Evolutionary conservation across 805 yeast species (phyloP), one percentile per base, ranked within the genome.

Genomic region (Diddensiella santjacobensis): DNA sequence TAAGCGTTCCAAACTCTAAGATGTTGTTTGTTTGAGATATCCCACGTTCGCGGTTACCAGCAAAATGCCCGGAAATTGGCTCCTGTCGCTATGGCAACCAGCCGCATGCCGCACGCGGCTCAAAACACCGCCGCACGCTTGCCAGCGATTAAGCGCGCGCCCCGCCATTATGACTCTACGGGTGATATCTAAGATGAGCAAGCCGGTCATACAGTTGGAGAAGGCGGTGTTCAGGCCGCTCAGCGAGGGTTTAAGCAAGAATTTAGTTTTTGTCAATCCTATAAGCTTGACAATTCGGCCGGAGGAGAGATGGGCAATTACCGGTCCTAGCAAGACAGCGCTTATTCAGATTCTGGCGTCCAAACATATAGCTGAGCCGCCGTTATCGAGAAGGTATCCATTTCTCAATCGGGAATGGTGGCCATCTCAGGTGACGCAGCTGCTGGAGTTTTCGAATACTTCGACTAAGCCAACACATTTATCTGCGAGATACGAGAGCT

Each of bases 401-500:
- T 68, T 69, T 29, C 57, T 79, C 40, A 63, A 69, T 6, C 60
- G 69, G 31, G 67, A 73, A 10, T 47, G 58, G 2, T 69, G 75
- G 71, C 79, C 82, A 1, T 57, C 75, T 1, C 71, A 74, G 40
- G 78, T 66, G 8, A 69, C 71, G 19, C 67, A 68, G 43, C 60
- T 69, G 46, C 63, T 79, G 4, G 71, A 71, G 53, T 80, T 79
- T 55, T 71, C 73, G 47, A 77, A 78, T 23, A 69, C 80, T 13
- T 54, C 57, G 18, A 56, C 66, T 33, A 55, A 57, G 29, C 70
- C 72, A 5, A 86, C 89, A 0, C 95, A 90, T 69, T 58, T 91
- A 30, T 82, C 95, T 44, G 96, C 98, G 1, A 67, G 99, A 45
- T 91, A 87, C 61, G 99, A 91, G 66, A 80, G 79, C 47, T 87